A percentile compares a stretch with the other conserved stretches of the same genome.
phyloP scores from a whole-genome alignment of 169 alveolate species.

The Cryptosporidium bovis region DNA sequence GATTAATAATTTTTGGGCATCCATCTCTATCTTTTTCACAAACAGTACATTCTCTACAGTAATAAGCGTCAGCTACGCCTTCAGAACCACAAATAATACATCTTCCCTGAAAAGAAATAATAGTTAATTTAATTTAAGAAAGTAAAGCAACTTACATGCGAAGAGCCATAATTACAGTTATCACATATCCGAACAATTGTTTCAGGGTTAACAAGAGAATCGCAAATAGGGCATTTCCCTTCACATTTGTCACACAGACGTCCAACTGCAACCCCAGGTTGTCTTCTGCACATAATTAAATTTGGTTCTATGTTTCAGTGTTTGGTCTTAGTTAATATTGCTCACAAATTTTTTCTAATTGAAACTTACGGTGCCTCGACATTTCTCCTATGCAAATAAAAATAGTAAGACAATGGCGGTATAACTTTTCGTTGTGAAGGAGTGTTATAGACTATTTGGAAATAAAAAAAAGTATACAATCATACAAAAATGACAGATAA shows the following conservation, averaged over 20 bases:
- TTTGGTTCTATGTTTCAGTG: conserved; percentile 86
- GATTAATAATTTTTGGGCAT: conserved; percentile 98
- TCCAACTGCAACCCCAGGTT: conserved; percentile 98
- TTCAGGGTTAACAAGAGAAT: conserved; percentile 97
- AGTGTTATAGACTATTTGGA: too few species aligned
- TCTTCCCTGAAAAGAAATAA: conserved; percentile 89
- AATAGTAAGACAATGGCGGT: background rate
- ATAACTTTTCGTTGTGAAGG: background rate
- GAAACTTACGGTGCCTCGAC: conserved; percentile 68
- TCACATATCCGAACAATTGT: conserved; percentile 97
- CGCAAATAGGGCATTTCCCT: conserved; percentile 99
- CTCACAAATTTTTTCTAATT: background rate
- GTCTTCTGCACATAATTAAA: conserved; percentile 97
- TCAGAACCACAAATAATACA: conserved; percentile 98
- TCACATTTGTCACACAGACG: conserved; percentile 98
- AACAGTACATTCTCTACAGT: conserved; percentile 97
- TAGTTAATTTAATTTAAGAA: background rate
- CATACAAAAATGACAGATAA: background rate
- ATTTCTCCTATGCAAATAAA: background rate
- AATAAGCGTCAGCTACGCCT: conserved; percentile 98
- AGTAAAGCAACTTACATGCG: conserved; percentile 81
- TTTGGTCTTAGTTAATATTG: conserved; percentile 67
- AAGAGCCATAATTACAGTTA: conserved; percentile 98
- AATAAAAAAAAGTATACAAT: background rate
- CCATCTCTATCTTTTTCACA: conserved; percentile 99